Conservation (phyloP, 768 basidiomycete species). For the Tylopilus rubrobrunneus region DNA sequence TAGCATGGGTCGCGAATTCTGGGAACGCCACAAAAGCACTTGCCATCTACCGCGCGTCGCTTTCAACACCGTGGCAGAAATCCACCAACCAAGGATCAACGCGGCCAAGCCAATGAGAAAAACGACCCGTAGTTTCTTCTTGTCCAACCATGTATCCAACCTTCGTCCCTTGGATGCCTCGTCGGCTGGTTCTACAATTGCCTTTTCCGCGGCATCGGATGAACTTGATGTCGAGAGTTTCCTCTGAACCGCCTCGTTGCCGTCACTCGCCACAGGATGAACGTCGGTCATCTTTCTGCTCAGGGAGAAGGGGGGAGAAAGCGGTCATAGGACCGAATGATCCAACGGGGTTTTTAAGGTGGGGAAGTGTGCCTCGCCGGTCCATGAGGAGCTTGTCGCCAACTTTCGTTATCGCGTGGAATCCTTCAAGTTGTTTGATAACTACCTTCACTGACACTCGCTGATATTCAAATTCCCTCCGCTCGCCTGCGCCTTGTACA, state of each 20-base stretch:
- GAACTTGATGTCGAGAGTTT: conserved; percentile 13
- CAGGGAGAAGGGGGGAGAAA: neutral
- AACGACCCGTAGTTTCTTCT: conserved; percentile 36
- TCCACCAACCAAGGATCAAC: conserved; percentile 83
- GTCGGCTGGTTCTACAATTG: conserved; percentile 16
- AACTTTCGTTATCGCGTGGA: conserved; percentile 3
- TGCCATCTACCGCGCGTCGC: conserved; percentile 77
- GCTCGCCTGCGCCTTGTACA: neutral
- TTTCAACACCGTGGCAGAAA: conserved; percentile 63
- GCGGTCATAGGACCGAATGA: conserved; percentile 6
- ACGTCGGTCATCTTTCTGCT: conserved; percentile 17
- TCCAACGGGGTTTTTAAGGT: neutral
- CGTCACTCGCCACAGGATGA: neutral
- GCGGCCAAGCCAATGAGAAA: conserved; percentile 50
- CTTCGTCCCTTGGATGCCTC: neutral
- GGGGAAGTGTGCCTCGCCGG: neutral
- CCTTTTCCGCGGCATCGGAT: conserved; percentile 13
- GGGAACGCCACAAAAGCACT: conserved; percentile 10
- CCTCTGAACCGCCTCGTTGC: conserved; percentile 17
- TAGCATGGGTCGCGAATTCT: neutral
- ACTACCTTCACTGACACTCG: neutral
- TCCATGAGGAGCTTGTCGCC: neutral
- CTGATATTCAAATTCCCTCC: neutral
- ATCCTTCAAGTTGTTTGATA: neutral
- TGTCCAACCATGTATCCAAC: conserved; percentile 9